A percentile compares a stretch with the other conserved stretches of the same genome.
phyloP scores from a whole-genome alignment of 345 rosid species.

The Pelargonium nanum region DNA sequence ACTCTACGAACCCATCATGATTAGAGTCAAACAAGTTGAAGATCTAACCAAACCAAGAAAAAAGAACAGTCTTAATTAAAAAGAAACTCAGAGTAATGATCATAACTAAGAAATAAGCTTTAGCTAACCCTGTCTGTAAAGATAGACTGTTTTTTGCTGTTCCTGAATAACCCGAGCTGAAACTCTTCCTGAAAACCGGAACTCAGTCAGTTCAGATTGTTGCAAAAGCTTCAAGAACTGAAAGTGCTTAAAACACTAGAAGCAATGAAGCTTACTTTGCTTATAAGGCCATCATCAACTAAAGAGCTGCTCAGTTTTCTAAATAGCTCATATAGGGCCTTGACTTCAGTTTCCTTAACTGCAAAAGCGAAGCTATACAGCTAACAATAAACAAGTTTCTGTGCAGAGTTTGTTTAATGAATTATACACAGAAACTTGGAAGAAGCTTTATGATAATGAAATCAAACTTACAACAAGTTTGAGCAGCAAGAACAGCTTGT shows the following conservation, averaged over 20 bases:
- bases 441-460: not conserved
- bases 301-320: slow-evolving; percentile 52
- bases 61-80: not conserved
- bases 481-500: slow-evolving; percentile 23
- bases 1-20: slow-evolving; percentile 49
- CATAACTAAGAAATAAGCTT: not conserved
- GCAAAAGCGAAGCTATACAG: too few relatives aligned
- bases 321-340: slow-evolving; percentile 46
- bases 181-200: slow-evolving; percentile 51
- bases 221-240: too few relatives aligned
- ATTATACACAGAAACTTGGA: not conserved
- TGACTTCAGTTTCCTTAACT: slow-evolving; percentile 49
- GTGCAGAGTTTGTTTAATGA: too few relatives aligned
- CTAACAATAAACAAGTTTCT: too few relatives aligned
- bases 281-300: slow-evolving; percentile 42
- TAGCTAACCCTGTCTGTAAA: slow-evolving; percentile 31
- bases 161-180: slow-evolving; percentile 50
- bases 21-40: slow-evolving; percentile 59
- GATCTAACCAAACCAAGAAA: slow-evolving; percentile 20
- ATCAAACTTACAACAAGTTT: slow-evolving; percentile 17
- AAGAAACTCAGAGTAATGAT: not conserved
- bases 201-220: not conserved
- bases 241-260: too few relatives aligned
- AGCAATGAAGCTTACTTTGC: slow-evolving; percentile 32
- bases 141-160: slow-evolving; percentile 40